Percentiles rank a stretch among this genome's conserved stretches.
Evolutionary conservation across 108 stramenopile genomes (phyloP).

Genomic region (Cylindrotheca fusiformis): DNA sequence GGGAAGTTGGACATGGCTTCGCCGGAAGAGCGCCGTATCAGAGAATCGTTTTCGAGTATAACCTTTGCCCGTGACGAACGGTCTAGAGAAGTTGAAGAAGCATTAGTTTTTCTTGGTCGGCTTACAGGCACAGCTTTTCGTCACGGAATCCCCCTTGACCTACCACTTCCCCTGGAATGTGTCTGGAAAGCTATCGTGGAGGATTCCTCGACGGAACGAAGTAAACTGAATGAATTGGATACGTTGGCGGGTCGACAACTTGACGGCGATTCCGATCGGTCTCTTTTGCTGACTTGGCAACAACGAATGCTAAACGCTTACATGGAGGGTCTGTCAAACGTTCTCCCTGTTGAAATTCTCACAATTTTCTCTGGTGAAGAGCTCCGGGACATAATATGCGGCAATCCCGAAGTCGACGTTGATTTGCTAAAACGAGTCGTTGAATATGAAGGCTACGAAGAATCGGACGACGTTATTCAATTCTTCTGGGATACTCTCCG

Average conservation of each 20-base stretch:
- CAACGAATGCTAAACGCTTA: conserved; percentile 79
- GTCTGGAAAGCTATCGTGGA: conserved; percentile 73
- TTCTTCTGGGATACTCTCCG: conserved; percentile 93
- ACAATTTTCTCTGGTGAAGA: conserved; percentile 86
- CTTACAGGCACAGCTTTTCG: conserved; percentile 89
- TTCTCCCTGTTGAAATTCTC: conserved; percentile 89
- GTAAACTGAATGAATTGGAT: conserved; percentile 64
- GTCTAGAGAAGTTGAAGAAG: conserved; percentile 65
- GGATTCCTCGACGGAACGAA: conserved; percentile 28
- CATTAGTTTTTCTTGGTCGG: conserved; percentile 88
- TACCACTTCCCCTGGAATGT: conserved; percentile 74
- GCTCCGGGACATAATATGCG: conserved; percentile 86
- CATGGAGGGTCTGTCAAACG: conserved; percentile 87
- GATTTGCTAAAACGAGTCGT: conserved; percentile 83
- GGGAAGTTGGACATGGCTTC: conserved; percentile 11
- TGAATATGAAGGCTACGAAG: conserved; percentile 92
- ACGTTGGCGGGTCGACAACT: conserved; percentile 42
- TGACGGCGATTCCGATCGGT: background rate
- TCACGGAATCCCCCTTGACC: conserved; percentile 84
- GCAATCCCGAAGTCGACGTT: conserved; percentile 94
- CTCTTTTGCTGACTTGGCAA: conserved; percentile 50
- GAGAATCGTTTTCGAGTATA: conserved; percentile 53
- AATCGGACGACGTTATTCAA: conserved; percentile 68
- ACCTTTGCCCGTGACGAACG: conserved; percentile 49
- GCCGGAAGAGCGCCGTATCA: conserved; percentile 50